Conservation (phyloP, 306 rosid genomes). For the Corylus heterophylla region DNA sequence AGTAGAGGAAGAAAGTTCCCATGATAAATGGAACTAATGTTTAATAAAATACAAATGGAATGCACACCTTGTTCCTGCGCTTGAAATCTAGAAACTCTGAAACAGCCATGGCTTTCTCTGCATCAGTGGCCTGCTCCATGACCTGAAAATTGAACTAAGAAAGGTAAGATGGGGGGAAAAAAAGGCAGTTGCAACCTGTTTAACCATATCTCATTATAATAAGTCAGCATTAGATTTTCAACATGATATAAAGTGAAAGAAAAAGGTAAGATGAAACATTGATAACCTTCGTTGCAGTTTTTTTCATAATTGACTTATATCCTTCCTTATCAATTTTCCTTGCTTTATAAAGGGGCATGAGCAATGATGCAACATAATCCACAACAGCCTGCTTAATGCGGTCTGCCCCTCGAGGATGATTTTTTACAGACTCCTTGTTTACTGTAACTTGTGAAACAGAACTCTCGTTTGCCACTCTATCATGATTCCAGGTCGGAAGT, state of each 20-base stretch:
- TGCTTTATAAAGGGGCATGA: conserved; percentile 98
- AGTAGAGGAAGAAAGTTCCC: background rate
- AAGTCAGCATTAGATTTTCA: conserved; percentile 7
- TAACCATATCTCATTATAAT: conserved; percentile 17
- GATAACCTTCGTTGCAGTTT: conserved; percentile 92
- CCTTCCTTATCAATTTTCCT: conserved; percentile 91
- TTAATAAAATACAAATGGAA: conserved; percentile 19
- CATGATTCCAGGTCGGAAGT: conserved; percentile 67
- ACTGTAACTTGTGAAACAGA: conserved; percentile 91
- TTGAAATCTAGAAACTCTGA: conserved; percentile 88
- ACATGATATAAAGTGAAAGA: conserved; percentile 23
- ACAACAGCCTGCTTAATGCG: conserved; percentile 95
- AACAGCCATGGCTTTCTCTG: conserved; percentile 88
- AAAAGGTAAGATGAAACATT: conserved; percentile 19
- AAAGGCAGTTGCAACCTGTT: conserved; percentile 17
- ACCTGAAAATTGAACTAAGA: conserved; percentile 61
- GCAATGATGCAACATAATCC: conserved; percentile 94
- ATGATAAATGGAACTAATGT: conserved; percentile 4
- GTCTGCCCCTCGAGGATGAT: conserved; percentile 83
- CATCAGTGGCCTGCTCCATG: conserved; percentile 93
- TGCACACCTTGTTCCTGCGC: conserved; percentile 86
- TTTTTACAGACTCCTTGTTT: conserved; percentile 62
- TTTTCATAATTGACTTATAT: conserved; percentile 98
- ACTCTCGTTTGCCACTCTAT: conserved; percentile 80
- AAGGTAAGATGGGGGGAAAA: conserved; percentile 25